Percentiles rank a stretch among this genome's conserved stretches.
These are phyloP conservation scores for Dactylellina haptotyla DNA, from an alignment of 2,329 filamentous ascomycete species.

Conservation along the genomic window DNA sequence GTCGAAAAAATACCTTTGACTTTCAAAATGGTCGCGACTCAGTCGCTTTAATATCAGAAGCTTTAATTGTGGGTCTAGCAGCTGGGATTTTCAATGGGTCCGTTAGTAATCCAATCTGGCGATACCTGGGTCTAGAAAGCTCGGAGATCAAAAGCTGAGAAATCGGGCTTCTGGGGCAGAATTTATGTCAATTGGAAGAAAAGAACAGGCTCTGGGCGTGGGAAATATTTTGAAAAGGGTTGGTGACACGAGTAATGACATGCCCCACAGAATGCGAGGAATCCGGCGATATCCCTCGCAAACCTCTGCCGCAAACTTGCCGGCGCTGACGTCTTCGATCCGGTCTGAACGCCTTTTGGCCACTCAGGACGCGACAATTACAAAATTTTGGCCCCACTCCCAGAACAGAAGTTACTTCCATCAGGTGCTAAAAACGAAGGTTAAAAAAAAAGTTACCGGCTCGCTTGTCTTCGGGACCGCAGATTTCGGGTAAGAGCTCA, in stretches of 20 bases:
- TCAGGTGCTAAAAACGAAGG: too few relatives aligned
- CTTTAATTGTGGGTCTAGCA: background rate
- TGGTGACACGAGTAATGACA: conserved; percentile 54
- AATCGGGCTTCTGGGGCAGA: conserved; percentile 4
- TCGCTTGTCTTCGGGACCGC: conserved; percentile 35
- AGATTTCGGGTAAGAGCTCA: conserved; percentile 44
- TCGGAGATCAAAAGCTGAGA: conserved; percentile 16
- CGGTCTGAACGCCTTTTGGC: conserved; percentile 17
- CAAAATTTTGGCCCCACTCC: conserved; percentile 35
- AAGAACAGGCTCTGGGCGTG: background rate
- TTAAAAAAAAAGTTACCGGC: conserved; percentile 37
- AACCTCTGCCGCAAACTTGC: conserved; percentile 52
- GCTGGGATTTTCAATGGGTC: background rate
- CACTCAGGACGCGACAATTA: conserved; percentile 45
- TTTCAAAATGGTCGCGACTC: conserved; percentile 15
- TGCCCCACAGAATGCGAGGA: conserved; percentile 41
- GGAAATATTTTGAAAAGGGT: background rate
- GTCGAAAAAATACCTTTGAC: background rate
- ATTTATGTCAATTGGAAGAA: conserved; percentile 7
- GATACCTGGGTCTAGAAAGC: conserved; percentile 32
- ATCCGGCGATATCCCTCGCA: conserved; percentile 55
- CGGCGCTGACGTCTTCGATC: conserved; percentile 52
- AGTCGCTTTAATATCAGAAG: background rate
- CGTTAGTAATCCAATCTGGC: conserved; percentile 38
- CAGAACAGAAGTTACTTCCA: conserved; percentile 36